Base-by-base conservation (phyloP, 129 eudicot species). In the Gnaphalium uliginosum region DNA sequence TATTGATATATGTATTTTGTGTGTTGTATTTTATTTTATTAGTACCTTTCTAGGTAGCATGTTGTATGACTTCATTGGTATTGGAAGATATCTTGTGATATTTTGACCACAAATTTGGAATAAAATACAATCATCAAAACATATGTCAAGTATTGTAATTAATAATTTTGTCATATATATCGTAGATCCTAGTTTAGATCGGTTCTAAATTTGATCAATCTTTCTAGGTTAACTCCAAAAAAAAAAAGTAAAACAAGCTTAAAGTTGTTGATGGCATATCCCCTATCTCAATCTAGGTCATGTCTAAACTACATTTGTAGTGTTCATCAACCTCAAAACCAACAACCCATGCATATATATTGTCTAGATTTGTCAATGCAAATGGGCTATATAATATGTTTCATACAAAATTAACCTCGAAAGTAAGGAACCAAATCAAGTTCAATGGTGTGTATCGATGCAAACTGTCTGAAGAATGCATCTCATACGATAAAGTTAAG, bases 341-440 rank as follows among this genome's bases (percentile, higher is more conserved):
- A 54, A 67, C 69, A 56, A 56, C 50, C 27, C 22, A 2, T 27
- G 22, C 27, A 5, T 39, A 54, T 29, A 30, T 26, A 26, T 54
- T 73, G 29, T 66, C 74, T 79, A 37, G 74, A 79, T 79, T 79
- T 66, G 75, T 79, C 83, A n/a, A 73, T 57, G 79, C 50, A 66
- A 73, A 73, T 27, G 51, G 74, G 24, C 10, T 66, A 73, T 66
- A 22, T 73, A 79, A 79, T 66, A 66, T 66, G 69, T 56, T 24
- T 39, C 23, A 66, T 56, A 27, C 70, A 57, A 66, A 68, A 56
- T 73, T 14, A 66, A 73, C 78, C 70, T 79, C 50, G 72, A 75
- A 66, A 66, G 63, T 64, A 66, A 56, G 63, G 39, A 54, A 29
- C 62, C 19, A 21, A n/a, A 66, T 66, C 83, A 58, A 73, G 75